These are phyloP conservation scores for Metarhizium humberi DNA, from an alignment of 2,329 filamentous ascomycete species.

Conservation along the genomic window DNA sequence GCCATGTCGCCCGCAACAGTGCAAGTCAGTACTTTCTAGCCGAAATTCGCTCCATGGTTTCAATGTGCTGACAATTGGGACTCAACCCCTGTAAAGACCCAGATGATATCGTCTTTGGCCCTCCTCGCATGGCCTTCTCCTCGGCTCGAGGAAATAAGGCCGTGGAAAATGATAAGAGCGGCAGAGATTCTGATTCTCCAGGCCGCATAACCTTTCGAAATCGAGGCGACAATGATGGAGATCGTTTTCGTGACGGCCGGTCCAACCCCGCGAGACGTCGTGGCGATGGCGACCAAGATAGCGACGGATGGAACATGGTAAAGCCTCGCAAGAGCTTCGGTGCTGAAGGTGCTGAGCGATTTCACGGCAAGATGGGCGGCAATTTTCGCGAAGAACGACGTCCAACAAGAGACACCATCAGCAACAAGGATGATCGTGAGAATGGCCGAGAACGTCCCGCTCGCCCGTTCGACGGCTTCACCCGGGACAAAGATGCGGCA, in stretches of 20 bases:
- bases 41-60: neutral
- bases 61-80: neutral
- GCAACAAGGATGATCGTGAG: constrained; percentile 43
- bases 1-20: constrained; percentile 46
- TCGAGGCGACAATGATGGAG: constrained; percentile 41
- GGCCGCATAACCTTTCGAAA: constrained; percentile 51
- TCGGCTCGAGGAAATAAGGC: constrained; percentile 55
- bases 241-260: constrained; percentile 39
- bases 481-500: constrained; percentile 37
- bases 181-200: constrained; percentile 40
- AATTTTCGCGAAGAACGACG: constrained; percentile 33
- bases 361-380: constrained; percentile 56
- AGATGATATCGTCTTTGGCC: constrained; percentile 80
- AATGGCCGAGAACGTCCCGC: constrained; percentile 36
- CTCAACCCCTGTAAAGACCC: constrained; percentile 34
- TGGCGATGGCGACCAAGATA: constrained; percentile 48
- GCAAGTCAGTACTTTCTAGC: constrained; percentile 36
- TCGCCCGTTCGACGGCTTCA: constrained; percentile 41
- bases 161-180: constrained; percentile 43
- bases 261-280: constrained; percentile 42
- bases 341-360: constrained; percentile 61
- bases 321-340: constrained; percentile 68
- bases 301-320: constrained; percentile 65
- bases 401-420: constrained; percentile 32
- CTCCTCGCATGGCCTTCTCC: constrained; percentile 73